Evolutionary conservation across 129 eudicot species (phyloP).

Genomic region (Arctium lappa): DNA sequence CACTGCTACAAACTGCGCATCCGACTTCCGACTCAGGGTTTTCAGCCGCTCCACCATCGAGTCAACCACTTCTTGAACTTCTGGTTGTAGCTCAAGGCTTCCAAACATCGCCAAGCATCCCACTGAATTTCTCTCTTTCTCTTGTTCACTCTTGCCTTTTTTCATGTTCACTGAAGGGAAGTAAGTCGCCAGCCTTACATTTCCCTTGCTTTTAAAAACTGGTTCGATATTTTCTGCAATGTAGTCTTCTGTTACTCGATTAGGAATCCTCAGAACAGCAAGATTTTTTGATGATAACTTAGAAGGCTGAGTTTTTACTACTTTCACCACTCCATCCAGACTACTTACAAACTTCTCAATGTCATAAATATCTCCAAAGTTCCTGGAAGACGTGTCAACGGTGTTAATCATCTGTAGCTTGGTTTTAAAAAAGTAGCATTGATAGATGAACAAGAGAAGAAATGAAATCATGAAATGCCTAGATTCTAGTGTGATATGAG

Average conservation of each 20-base stretch:
- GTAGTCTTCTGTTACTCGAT: conserved; percentile 63
- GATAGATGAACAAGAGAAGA: not conserved
- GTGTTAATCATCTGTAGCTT: not conserved
- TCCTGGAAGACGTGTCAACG: conserved; percentile 44
- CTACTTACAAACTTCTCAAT: conserved; percentile 70
- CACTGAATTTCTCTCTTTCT: conserved; percentile 43
- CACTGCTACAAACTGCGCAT: conserved; percentile 82
- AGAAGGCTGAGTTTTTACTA: conserved; percentile 61
- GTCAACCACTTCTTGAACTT: conserved; percentile 83
- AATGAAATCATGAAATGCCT: not conserved
- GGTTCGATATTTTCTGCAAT: conserved; percentile 65
- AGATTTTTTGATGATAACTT: conserved; percentile 50
- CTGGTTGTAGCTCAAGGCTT: conserved; percentile 70
- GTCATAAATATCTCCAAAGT: conserved; percentile 85
- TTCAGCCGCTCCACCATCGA: conserved; percentile 80
- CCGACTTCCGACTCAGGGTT: conserved; percentile 74
- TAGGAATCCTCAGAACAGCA: conserved; percentile 87
- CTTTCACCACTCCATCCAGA: conserved; percentile 78
- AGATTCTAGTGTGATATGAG: not conserved
- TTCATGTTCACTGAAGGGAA: conserved; percentile 97
- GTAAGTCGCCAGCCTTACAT: conserved; percentile 90
- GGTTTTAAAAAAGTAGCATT: no score
- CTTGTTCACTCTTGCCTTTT: conserved; percentile 39
- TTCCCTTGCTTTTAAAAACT: conserved; percentile 61
- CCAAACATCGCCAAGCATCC: conserved; percentile 95